Evolutionary conservation across 495 filamentous ascomycete species (phyloP).

Genomic region (Penicillium paradoxum): DNA sequence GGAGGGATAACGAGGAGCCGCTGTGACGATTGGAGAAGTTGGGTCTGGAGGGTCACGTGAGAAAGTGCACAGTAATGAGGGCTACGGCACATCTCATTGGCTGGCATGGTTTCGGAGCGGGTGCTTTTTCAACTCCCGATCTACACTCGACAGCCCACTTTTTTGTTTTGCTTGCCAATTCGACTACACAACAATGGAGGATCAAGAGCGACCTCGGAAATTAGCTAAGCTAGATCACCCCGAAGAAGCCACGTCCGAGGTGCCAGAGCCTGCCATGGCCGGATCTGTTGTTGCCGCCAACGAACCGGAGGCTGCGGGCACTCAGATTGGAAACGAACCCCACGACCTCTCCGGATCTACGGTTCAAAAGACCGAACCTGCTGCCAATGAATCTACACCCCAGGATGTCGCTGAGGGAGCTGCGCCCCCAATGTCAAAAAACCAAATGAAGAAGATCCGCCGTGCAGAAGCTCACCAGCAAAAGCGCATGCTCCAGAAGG

Average conservation of each 20-base stretch:
- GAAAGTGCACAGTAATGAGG: slow-evolving; percentile 26
- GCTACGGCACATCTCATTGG: slow-evolving; percentile 31
- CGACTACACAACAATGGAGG: slow-evolving; percentile 38
- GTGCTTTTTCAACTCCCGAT: slow-evolving; percentile 20
- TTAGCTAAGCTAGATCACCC: slow-evolving; percentile 43
- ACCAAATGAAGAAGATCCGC: slow-evolving; percentile 67
- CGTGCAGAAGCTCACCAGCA: slow-evolving; percentile 64
- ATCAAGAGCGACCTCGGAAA: slow-evolving; percentile 50
- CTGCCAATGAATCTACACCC: slow-evolving; percentile 4
- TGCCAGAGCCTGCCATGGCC: slow-evolving; percentile 31
- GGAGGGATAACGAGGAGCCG: slow-evolving; percentile 26
- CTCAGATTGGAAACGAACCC: slow-evolving; percentile 1
- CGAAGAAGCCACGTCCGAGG: slow-evolving; percentile 12
- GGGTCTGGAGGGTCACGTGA: slow-evolving; percentile 36
- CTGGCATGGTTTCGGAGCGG: slow-evolving; percentile 6
- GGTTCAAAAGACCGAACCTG: neutral
- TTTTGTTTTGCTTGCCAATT: slow-evolving; percentile 2
- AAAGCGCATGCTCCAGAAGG: slow-evolving; percentile 62
- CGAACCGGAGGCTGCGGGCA: slow-evolving; percentile 4
- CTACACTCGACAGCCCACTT: slow-evolving; percentile 17
- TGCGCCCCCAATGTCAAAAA: slow-evolving; percentile 62
- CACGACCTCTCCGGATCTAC: slow-evolving; percentile 5
- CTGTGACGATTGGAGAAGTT: slow-evolving; percentile 31
- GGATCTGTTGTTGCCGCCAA: slow-evolving; percentile 22
- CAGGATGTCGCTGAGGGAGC: slow-evolving; percentile 12